Evolutionary conservation across 495 filamentous ascomycete genomes (phyloP), one percentile per base, ranked within the genome.

Genomic region (Trichoderma orchidacearum): DNA sequence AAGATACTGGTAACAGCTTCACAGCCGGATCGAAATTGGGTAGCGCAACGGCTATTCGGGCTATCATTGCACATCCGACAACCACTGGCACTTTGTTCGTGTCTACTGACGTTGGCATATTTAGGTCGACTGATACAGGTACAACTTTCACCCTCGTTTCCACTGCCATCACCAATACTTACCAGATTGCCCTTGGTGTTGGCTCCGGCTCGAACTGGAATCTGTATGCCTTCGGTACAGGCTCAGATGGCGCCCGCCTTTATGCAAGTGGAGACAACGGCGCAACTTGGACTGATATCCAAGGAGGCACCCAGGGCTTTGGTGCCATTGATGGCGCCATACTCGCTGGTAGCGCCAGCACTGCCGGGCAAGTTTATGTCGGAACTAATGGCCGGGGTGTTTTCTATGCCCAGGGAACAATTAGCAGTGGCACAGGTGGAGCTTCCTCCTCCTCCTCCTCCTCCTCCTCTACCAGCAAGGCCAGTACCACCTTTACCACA

Each of bases 301-400:
- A 81, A 60, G 41, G 41, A 17, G 76, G 73, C 12, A 60, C 52
- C 6, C 76, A 81, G 55, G 76, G 78, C 3, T 80, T 82, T 57
- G 80, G 78, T 6, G 61, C 72, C 5, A 70, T 78, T 6, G 65
- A 68, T 54, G 62, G 66, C 32, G 75, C 72, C 57, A 70, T 64
- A 54, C 63, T 80, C 13, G 72, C 69, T 12, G 78, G 75, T 13
- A 78, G 75, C 58, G 69, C 70, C 55, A 76, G 75, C 27, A 69
- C 69, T 7, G 72, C 71, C 23, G 75, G 75, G 18, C 74, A 73
- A 57, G 80, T 83, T 0, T 82, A 76, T 57, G 69, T 82, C 30
- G 80, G 80, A 1, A 82, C 79, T 0, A 82, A 83, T 48, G 80
- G 80, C 0, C 71, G 80, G 3, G 80, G 80, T 34, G 78, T 80